Conservation (phyloP, 2,329 filamentous ascomycete genomes). For the Sclerotinia minor region DNA sequence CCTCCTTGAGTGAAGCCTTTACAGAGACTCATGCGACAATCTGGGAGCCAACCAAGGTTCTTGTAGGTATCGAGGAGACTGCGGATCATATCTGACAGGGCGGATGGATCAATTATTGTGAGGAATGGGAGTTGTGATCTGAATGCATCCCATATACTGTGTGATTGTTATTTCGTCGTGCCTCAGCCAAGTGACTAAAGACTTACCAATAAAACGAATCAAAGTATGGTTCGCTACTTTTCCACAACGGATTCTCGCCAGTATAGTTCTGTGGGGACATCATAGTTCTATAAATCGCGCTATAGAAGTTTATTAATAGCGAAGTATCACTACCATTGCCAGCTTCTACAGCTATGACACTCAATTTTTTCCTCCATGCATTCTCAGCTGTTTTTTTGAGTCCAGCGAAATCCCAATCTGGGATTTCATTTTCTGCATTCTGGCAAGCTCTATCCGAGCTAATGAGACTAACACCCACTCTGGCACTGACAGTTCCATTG, state of each 20-base stretch:
- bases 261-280: constrained; percentile 73
- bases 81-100: constrained; percentile 66
- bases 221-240: constrained; percentile 67
- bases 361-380: constrained; percentile 62
- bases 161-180: not conserved
- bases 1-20: constrained; percentile 72
- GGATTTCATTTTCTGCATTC: constrained; percentile 68
- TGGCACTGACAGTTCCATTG: constrained; percentile 55
- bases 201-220: constrained; percentile 57
- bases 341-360: constrained; percentile 54
- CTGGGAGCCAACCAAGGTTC: constrained; percentile 51
- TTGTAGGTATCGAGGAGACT: constrained; percentile 70
- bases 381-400: constrained; percentile 54
- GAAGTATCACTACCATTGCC: constrained; percentile 51
- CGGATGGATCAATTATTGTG: constrained; percentile 63
- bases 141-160: constrained; percentile 69
- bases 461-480: constrained; percentile 70
- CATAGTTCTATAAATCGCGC: constrained; percentile 67
- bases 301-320: constrained; percentile 64
- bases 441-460: constrained; percentile 63
- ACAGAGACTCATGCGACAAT: constrained; percentile 63
- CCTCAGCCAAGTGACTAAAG: constrained; percentile 49
- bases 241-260: constrained; percentile 69
- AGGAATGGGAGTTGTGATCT: constrained; percentile 68
- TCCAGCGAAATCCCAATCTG: constrained; percentile 62